Conservation (phyloP, 352 stramenopile genomes). For the Pythium sukuiense region DNA sequence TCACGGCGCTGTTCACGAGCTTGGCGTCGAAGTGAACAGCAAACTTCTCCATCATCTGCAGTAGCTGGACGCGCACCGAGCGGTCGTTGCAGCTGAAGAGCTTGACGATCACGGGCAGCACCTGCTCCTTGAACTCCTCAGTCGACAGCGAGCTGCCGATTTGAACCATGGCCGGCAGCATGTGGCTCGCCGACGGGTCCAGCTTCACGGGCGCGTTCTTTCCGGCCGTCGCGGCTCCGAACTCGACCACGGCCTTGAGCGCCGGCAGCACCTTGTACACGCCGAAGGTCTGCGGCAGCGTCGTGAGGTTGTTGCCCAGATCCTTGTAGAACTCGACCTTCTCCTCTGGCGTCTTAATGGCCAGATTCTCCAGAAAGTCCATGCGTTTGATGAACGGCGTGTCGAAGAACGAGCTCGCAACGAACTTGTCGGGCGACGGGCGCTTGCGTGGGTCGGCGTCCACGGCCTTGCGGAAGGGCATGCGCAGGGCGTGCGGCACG, state of each 20-base stretch:
- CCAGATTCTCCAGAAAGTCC: slow-evolving; percentile 92
- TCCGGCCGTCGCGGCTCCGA: slow-evolving; percentile 48
- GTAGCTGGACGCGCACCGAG: slow-evolving; percentile 85
- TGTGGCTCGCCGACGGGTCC: slow-evolving; percentile 84
- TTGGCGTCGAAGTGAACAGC: slow-evolving; percentile 88
- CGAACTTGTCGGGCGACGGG: slow-evolving; percentile 83
- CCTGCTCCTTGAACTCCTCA: slow-evolving; percentile 86
- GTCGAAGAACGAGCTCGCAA: slow-evolving; percentile 91
- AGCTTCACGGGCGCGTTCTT: slow-evolving; percentile 74
- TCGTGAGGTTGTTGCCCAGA: slow-evolving; percentile 68
- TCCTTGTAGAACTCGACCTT: slow-evolving; percentile 95
- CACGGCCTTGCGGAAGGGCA: slow-evolving; percentile 83
- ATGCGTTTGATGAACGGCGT: slow-evolving; percentile 93
- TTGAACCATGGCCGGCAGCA: slow-evolving; percentile 87
- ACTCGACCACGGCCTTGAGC: slow-evolving; percentile 83
- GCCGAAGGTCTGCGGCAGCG: slow-evolving; percentile 71
- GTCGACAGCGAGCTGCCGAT: slow-evolving; percentile 73
- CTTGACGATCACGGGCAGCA: slow-evolving; percentile 88
- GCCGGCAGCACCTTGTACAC: slow-evolving; percentile 87
- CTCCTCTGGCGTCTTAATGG: slow-evolving; percentile 92
- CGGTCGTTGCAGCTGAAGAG: slow-evolving; percentile 92
- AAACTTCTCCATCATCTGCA: slow-evolving; percentile 92
- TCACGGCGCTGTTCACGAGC: slow-evolving; percentile 86
- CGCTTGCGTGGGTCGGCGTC: slow-evolving; percentile 61
- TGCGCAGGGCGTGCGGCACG: slow-evolving; percentile 60